Base-by-base conservation (phyloP, 31 red algal species). In the Asparagopsis taxiformis region DNA sequence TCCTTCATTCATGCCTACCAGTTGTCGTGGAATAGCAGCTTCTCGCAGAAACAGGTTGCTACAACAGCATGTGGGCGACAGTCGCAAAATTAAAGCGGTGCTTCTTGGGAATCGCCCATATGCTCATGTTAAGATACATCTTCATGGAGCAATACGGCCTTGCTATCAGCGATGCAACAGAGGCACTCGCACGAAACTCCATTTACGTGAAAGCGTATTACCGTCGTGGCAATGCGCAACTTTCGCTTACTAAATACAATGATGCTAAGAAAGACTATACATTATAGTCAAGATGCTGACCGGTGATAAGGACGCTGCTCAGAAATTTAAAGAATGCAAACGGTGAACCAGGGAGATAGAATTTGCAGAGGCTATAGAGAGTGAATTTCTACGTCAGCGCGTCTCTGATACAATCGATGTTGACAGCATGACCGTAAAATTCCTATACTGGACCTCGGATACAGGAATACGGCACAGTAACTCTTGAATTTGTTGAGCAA, bases 61-160 rank as follows among this genome's bases (percentile, higher is more conserved):
- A n/a, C n/a, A n/a, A n/a, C 20, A 5, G 17, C 25, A 15, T 1
- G 36, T 29, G 1, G 19, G 63, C 6, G 68, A 53, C 26, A 62
- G 87, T 41, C 16, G 26, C 10, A 83, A 84, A 21, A 58, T 79
- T 24, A 58, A 57, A 21, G 83, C 84, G 20, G 74, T 83, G 22
- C 66, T 80, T 17, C 49, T 83, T 23, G 64, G 77, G 22, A 95
- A 95, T 76, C 79, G 92, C 36, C 43, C 79, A 4, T 65, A 62
- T 44, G 67, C 85, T 26, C 31, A 85, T 30, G 16, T 91, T 2
- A 90, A 90, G 54, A n/a, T n/a, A n/a, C n/a, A n/a, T n/a, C n/a
- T n/a, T n/a, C n/a, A 46, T 98, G 5, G 95, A 98, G 77, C 79
- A 93, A 41, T 93, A 90, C 58, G 94, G 94, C 21, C 90, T 60